Evolutionary conservation across 2,329 filamentous ascomycete species (phyloP).

Genomic region (Elsinoe ampelina): DNA sequence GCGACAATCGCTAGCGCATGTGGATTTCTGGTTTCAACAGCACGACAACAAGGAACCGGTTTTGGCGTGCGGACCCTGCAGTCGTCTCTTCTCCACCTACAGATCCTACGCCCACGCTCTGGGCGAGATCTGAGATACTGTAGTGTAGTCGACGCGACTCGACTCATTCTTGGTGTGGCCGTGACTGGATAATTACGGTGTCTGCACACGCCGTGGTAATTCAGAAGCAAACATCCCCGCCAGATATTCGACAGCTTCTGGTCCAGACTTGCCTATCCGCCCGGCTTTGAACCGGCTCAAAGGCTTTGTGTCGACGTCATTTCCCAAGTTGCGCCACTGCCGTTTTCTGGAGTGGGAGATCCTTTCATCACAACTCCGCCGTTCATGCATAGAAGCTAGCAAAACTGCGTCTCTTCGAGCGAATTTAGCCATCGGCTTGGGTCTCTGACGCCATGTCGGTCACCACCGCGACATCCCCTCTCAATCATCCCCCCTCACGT

Average conservation of each 20-base stretch:
- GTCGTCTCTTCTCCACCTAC: no score
- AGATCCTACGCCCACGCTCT: no score
- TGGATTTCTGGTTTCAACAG: background rate
- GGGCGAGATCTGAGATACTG: no score
- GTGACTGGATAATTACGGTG: no score
- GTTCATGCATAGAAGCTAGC: background rate
- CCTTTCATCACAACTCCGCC: background rate
- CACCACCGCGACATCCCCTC: conserved; percentile 11
- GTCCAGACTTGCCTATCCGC: no score
- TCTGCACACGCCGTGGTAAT: no score
- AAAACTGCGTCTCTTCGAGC: background rate
- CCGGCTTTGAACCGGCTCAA: no score
- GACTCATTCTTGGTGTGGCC: no score
- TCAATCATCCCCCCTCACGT: background rate
- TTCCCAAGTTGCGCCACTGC: background rate
- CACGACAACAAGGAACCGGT: background rate
- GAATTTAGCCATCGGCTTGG: background rate
- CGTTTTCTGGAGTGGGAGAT: background rate
- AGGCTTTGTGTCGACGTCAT: background rate
- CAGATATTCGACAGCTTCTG: no score
- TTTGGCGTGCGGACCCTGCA: background rate
- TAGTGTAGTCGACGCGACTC: no score
- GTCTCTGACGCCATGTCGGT: conserved; percentile 13
- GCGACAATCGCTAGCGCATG: background rate
- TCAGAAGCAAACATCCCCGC: no score